Conservation (phyloP, 2,329 filamentous ascomycete genomes). For the Fusarium buxicola region DNA sequence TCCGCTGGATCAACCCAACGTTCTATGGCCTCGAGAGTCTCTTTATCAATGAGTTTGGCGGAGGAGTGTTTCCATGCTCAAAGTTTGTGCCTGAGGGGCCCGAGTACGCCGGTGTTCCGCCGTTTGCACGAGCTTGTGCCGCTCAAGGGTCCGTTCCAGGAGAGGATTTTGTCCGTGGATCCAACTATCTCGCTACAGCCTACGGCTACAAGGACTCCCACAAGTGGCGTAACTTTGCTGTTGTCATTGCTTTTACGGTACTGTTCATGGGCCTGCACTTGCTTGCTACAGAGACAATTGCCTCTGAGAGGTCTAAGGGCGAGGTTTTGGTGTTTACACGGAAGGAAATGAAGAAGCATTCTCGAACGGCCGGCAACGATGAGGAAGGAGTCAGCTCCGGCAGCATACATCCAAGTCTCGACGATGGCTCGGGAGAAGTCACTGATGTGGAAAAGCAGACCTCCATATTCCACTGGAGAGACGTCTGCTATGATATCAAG, state of each 20-base stretch:
- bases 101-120: constrained; percentile 16
- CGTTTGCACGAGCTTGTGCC: constrained; percentile 19
- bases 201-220: constrained; percentile 34
- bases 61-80: constrained; percentile 61
- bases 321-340: constrained; percentile 41
- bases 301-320: constrained; percentile 39
- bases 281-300: constrained; percentile 32
- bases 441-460: constrained; percentile 39
- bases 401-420: constrained; percentile 63
- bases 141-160: constrained; percentile 25
- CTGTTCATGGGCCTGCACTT: constrained; percentile 37
- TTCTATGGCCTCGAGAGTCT: constrained; percentile 73
- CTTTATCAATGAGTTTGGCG: constrained; percentile 71
- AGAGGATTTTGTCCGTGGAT: constrained; percentile 32
- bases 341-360: constrained; percentile 35
- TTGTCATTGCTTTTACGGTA: constrained; percentile 37
- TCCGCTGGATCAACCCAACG: constrained; percentile 72
- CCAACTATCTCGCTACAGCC: constrained; percentile 21
- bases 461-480: constrained; percentile 73
- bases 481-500: constrained; percentile 79
- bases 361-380: constrained; percentile 62
- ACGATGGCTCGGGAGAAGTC: constrained; percentile 56
- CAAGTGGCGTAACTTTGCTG: constrained; percentile 39
- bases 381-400: constrained; percentile 13
- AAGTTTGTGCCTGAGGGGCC: constrained; percentile 48